These are phyloP conservation scores for Aegilops sharonensis DNA, from an alignment of 176 grass and related monocot species.

Conservation along the genomic window DNA sequence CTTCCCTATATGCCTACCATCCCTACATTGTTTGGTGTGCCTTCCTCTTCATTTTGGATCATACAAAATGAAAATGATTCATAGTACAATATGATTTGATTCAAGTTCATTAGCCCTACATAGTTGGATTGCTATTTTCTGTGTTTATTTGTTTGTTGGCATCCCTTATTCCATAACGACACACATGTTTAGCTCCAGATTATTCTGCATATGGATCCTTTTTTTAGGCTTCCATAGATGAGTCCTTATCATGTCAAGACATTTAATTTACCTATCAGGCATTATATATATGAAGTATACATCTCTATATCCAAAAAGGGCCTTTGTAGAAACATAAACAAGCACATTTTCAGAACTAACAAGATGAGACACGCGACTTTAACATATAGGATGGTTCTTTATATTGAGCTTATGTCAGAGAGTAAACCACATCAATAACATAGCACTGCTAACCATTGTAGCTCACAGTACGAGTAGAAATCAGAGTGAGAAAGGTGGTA, in stretches of 20 bases:
- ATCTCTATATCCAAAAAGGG: neutral
- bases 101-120: neutral
- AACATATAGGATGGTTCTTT: neutral
- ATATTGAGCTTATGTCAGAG: neutral
- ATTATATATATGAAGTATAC: no score
- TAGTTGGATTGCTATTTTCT: neutral
- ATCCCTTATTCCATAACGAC: no score
- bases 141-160: neutral
- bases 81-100: neutral
- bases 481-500: neutral
- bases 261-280: neutral
- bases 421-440: neutral
- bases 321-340: neutral
- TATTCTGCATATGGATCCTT: neutral
- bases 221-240: no score
- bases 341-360: neutral
- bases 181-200: neutral
- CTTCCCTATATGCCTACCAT: constrained; percentile 29
- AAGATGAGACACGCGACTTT: neutral
- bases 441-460: neutral
- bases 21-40: neutral
- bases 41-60: neutral
- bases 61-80: neutral
- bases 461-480: neutral
- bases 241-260: neutral